These are phyloP conservation scores for Termitomyces sp. DNA, from an alignment of 768 basidiomycete species.

Conservation along the genomic window DNA sequence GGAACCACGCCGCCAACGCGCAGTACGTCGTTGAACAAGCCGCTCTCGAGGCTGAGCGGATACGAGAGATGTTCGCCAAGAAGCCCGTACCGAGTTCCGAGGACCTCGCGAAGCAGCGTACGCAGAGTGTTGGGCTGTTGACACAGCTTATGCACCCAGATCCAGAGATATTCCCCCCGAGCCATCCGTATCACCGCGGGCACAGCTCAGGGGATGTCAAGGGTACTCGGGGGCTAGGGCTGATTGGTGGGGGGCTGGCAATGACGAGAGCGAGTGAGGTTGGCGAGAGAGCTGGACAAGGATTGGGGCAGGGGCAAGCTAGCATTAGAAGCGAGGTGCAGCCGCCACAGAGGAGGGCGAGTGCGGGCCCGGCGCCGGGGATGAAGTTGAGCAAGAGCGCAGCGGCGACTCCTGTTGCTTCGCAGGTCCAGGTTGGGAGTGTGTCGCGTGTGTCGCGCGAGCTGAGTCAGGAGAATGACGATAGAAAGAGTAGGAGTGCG, in stretches of 20 bases:
- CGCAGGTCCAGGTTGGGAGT: slow-evolving; percentile 30
- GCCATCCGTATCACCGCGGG: slow-evolving; percentile 55
- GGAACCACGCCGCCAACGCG: slow-evolving; percentile 19
- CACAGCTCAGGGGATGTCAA: slow-evolving; percentile 47
- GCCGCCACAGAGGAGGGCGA: slow-evolving; percentile 1
- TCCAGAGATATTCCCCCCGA: slow-evolving; percentile 52
- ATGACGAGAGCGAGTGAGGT: slow-evolving; percentile 5
- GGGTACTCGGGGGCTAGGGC: slow-evolving; percentile 6
- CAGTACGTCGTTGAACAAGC: slow-evolving; percentile 41
- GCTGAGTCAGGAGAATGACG: neutral
- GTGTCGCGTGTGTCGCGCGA: slow-evolving; percentile 5
- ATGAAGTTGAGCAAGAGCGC: slow-evolving; percentile 53
- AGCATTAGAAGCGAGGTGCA: neutral
- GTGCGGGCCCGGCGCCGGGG: slow-evolving; percentile 18
- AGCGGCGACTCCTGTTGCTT: slow-evolving; percentile 56
- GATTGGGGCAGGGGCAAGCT: neutral
- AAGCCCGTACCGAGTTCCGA: slow-evolving; percentile 62
- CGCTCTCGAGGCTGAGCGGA: slow-evolving; percentile 57
- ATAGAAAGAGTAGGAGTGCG: neutral
- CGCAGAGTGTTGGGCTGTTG: slow-evolving; percentile 50
- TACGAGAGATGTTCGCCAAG: slow-evolving; percentile 72
- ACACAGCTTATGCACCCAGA: slow-evolving; percentile 73
- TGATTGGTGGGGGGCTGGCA: slow-evolving; percentile 2
- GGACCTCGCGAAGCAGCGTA: slow-evolving; percentile 38
- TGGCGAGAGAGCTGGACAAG: neutral